Evolutionary conservation across 78 protist species (phyloP).

Genomic region (Planoprotostelium fungivorum): DNA sequence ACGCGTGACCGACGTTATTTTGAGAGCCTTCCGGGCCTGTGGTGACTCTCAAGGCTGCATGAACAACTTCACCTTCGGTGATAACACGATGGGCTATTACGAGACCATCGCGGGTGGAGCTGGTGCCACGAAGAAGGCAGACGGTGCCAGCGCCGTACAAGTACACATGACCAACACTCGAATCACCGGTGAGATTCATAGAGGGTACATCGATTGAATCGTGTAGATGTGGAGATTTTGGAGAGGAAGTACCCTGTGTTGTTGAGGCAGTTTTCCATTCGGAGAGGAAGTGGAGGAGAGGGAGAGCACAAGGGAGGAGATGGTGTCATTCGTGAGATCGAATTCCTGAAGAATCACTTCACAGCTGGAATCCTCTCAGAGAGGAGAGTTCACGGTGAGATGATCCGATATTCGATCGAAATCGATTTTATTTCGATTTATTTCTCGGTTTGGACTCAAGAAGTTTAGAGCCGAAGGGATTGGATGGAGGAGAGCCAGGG

Average conservation of each 20-base stretch:
- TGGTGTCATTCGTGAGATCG: constrained; percentile 82
- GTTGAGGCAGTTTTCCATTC: constrained; percentile 60
- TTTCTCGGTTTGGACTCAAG: background rate
- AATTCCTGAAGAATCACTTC: constrained; percentile 44
- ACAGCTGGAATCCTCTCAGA: constrained; percentile 68
- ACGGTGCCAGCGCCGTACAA: constrained; percentile 89
- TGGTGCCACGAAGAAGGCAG: constrained; percentile 88
- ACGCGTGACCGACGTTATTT: constrained; percentile 86
- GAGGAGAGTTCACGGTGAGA: constrained; percentile 29
- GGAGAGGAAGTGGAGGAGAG: constrained; percentile 87
- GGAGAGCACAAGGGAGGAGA: constrained; percentile 86
- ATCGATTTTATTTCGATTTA: background rate
- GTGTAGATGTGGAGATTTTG: constrained; percentile 88
- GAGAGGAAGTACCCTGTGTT: constrained; percentile 88
- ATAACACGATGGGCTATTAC: constrained; percentile 81
- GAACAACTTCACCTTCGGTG: constrained; percentile 96
- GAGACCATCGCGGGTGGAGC: constrained; percentile 96
- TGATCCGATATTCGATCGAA: no score
- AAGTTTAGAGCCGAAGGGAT: constrained; percentile 69
- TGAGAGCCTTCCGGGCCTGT: constrained; percentile 75
- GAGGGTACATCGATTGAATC: background rate
- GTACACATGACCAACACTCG: constrained; percentile 97
- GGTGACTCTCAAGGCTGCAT: constrained; percentile 88
- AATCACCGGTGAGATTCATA: constrained; percentile 45
- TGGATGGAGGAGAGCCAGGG: constrained; percentile 81